Evolutionary conservation across 176 grass and related monocot genomes (phyloP), one percentile per base, ranked within the genome.

Genomic region (Coix lacrymajobi): DNA sequence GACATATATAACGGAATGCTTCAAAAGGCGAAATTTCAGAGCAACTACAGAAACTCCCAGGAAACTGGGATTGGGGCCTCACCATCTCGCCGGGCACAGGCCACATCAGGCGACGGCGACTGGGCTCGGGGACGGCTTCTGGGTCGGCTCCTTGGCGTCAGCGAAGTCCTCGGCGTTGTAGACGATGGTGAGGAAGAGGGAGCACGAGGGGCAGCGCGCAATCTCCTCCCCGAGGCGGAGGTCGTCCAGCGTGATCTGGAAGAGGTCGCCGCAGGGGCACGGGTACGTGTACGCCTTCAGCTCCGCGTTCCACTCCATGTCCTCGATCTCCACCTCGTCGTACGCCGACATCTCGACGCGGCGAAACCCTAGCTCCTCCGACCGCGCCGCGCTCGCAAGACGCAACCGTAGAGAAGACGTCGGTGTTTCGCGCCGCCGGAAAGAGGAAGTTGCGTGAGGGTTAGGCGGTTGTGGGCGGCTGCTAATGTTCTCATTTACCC

Each of bases 261-360:
- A 98, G 64, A 98, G 86, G 72, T 98, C 96, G 37, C 96, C 96
- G 82, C 96, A 98, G 44, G 96, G 96, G 82, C 96, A 95, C 26
- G 90, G 96, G 92, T 98, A 98, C 74, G 96, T 95, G 87, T 92
- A 98, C 33, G 91, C 88, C 71, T 71, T 79, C 10, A 95, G 87
- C 69, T 98, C 92, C 45, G 83, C 87, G 81, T 29, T 90, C 96
- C 96, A 98, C 78, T 98, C 96, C 96, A 98, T 95, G 79, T 98
- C 96, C 91, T 98, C 96, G 89, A 98, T 95, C 87, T 98, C 96
- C 79, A 98, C 96, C 37, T 98, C 96, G 82, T 98, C 96, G 92
- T 98, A 98, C 84, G 96, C 90, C 96, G 92, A 91, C 86, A 83
- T 82, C 86, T 74, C 79, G 45, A 75, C 38, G 75, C 29, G 2